Conservation (phyloP, 208 protist genomes). For the Crithidia fasciculata region DNA sequence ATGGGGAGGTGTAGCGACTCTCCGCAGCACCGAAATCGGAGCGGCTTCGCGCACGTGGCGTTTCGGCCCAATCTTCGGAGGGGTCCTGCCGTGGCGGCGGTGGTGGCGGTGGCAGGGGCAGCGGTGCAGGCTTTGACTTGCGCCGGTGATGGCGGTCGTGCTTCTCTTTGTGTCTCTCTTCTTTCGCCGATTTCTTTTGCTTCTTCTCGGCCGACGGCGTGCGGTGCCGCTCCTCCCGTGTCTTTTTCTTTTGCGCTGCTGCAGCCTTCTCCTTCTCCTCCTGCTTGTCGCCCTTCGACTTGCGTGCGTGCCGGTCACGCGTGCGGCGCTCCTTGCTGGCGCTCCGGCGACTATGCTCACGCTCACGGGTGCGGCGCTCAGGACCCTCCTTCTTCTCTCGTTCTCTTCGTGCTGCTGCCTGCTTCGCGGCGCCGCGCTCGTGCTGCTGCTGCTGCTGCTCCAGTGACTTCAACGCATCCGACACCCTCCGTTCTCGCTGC, state of each 20-base stretch:
- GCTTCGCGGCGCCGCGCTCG: background rate
- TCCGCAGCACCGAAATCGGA: background rate
- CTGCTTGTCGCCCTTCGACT: slow-evolving; percentile 15
- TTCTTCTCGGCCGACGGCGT: slow-evolving; percentile 6
- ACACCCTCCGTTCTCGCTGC: slow-evolving; percentile 20
- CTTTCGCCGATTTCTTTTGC: slow-evolving; percentile 14
- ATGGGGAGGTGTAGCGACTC: slow-evolving; percentile 6
- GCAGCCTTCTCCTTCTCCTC: slow-evolving; percentile 4
- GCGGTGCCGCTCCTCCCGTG: slow-evolving; percentile 3
- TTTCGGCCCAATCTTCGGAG: background rate
- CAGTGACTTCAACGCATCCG: background rate
- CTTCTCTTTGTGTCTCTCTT: slow-evolving; percentile 20
- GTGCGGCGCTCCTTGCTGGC: background rate
- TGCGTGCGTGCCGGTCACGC: background rate
- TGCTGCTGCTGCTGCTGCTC: background rate
- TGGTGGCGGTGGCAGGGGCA: background rate
- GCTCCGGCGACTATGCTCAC: background rate
- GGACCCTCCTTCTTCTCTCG: background rate
- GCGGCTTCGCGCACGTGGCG: background rate
- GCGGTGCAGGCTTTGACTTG: slow-evolving; percentile 1
- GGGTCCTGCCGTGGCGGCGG: background rate
- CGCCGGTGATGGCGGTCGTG: background rate
- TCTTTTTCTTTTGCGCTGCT: slow-evolving; percentile 18
- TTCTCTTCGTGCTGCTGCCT: slow-evolving; percentile 7
- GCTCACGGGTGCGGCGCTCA: background rate